Percentiles rank a stretch among this genome's conserved stretches.
These are phyloP conservation scores for Sporisorium iseilematis-ciliati DNA, from an alignment of 1,284 basidiomycete species.

Conservation along the genomic window DNA sequence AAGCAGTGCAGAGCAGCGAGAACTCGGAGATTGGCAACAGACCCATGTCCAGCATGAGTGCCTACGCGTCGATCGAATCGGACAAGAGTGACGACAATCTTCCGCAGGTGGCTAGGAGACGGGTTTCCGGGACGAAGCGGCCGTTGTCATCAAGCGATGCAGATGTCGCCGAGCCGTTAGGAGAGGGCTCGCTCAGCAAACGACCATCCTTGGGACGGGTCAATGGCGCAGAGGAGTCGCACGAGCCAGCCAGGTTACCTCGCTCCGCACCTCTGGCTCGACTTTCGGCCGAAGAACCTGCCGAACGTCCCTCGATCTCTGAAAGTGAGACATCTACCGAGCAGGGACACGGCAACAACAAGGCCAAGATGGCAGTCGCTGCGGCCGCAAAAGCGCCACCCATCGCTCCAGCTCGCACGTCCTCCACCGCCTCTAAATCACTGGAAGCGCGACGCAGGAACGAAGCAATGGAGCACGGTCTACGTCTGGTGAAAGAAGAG, in stretches of 20 bases:
- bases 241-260: slow-evolving; percentile 9
- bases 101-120: slow-evolving; percentile 9
- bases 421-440: slow-evolving; percentile 40
- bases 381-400: slow-evolving; percentile 3
- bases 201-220: slow-evolving; percentile 29
- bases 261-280: slow-evolving; percentile 14
- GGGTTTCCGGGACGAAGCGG: slow-evolving; percentile 32
- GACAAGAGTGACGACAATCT: background rate
- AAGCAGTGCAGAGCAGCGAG: background rate
- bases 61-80: slow-evolving; percentile 5
- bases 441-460: slow-evolving; percentile 34
- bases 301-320: slow-evolving; percentile 27
- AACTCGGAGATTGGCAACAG: slow-evolving; percentile 12
- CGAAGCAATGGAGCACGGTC: slow-evolving; percentile 34
- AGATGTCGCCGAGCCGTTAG: slow-evolving; percentile 4
- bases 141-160: slow-evolving; percentile 19
- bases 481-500: slow-evolving; percentile 45
- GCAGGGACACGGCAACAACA: slow-evolving; percentile 24
- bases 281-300: slow-evolving; percentile 16
- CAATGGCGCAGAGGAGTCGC: background rate
- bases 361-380: background rate
- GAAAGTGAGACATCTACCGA: slow-evolving; percentile 43
- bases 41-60: slow-evolving; percentile 24
- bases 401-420: slow-evolving; percentile 32
- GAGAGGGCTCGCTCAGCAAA: slow-evolving; percentile 26